phyloP scores from a whole-genome alignment of 2,329 filamentous ascomycete species.

The Talaromyces funiculosus region DNA sequence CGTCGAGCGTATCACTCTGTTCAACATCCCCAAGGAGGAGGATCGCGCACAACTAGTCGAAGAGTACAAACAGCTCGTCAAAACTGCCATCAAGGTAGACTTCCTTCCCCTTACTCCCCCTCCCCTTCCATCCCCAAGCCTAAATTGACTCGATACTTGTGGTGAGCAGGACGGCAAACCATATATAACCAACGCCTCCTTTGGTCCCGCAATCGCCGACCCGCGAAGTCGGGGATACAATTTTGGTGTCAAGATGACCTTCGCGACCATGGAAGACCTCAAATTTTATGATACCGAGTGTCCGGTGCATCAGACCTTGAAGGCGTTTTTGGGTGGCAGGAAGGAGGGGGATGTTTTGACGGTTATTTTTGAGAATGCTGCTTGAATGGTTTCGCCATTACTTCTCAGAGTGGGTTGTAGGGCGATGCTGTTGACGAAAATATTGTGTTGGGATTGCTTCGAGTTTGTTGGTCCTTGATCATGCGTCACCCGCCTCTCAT shows the following conservation, averaged over 20 bases:
- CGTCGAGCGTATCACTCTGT: constrained; percentile 49
- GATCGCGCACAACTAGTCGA: constrained; percentile 41
- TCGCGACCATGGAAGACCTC: constrained; percentile 62
- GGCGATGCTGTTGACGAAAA: background rate
- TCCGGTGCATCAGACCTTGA: constrained; percentile 49
- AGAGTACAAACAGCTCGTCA: constrained; percentile 39
- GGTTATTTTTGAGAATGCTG: constrained; percentile 33
- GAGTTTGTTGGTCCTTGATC: background rate
- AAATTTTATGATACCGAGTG: constrained; percentile 62
- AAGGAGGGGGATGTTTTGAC: constrained; percentile 34
- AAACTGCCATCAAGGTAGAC: constrained; percentile 41
- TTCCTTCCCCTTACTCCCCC: background rate
- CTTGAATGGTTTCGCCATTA: constrained; percentile 17
- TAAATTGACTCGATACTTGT: background rate
- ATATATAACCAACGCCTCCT: constrained; percentile 59
- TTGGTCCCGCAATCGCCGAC: constrained; percentile 52
- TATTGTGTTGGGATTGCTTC: background rate
- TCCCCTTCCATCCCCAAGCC: background rate
- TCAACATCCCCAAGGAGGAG: constrained; percentile 47
- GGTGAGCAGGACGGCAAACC: constrained; percentile 61
- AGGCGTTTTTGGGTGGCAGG: constrained; percentile 25
- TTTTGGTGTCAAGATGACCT: constrained; percentile 57
- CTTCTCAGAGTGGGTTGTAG: background rate
- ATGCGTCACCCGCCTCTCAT: background rate
- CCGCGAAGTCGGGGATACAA: constrained; percentile 61